Evolutionary conservation across 2,329 filamentous ascomycete genomes (phyloP).

Genomic region (Ascocoryne sarcoides): DNA sequence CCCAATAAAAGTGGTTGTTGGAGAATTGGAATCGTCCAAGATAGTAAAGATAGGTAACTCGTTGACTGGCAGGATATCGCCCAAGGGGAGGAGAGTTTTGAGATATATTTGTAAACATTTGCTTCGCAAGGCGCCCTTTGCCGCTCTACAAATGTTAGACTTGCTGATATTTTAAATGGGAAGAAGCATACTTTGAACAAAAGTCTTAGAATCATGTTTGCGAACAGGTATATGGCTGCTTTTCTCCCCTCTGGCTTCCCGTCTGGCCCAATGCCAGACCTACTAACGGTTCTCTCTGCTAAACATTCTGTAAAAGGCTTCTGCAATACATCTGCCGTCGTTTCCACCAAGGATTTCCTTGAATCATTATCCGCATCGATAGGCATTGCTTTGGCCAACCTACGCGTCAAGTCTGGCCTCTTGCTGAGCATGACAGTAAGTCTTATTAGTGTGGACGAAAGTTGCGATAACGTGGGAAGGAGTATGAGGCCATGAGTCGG

Average conservation of each 20-base stretch:
- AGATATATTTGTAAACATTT: slow-evolving; percentile 83
- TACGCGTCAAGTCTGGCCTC: slow-evolving; percentile 65
- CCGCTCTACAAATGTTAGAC: slow-evolving; percentile 46
- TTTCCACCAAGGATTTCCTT: slow-evolving; percentile 73
- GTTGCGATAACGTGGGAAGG: slow-evolving; percentile 72
- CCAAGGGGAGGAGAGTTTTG: slow-evolving; percentile 72
- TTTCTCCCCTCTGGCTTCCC: slow-evolving; percentile 75
- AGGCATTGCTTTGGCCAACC: slow-evolving; percentile 47
- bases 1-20: slow-evolving; percentile 73
- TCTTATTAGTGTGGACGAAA: slow-evolving; percentile 71
- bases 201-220: slow-evolving; percentile 81
- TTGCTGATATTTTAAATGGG: not conserved
- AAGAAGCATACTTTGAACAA: slow-evolving; percentile 61
- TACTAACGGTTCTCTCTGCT: slow-evolving; percentile 64
- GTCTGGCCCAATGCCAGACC: slow-evolving; percentile 40
- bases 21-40: slow-evolving; percentile 84
- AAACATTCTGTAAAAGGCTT: slow-evolving; percentile 87
- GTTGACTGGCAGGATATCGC: slow-evolving; percentile 75
- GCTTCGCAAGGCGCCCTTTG: slow-evolving; percentile 74
- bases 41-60: slow-evolving; percentile 91
- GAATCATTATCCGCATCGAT: slow-evolving; percentile 54
- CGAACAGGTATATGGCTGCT: slow-evolving; percentile 81
- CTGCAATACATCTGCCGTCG: slow-evolving; percentile 72
- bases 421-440: slow-evolving; percentile 79
- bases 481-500: slow-evolving; percentile 72